Percentiles rank a stretch among this genome's conserved stretches.
Conservation (phyloP, 176 grass and related monocot species). For the Lolium rigidum region DNA sequence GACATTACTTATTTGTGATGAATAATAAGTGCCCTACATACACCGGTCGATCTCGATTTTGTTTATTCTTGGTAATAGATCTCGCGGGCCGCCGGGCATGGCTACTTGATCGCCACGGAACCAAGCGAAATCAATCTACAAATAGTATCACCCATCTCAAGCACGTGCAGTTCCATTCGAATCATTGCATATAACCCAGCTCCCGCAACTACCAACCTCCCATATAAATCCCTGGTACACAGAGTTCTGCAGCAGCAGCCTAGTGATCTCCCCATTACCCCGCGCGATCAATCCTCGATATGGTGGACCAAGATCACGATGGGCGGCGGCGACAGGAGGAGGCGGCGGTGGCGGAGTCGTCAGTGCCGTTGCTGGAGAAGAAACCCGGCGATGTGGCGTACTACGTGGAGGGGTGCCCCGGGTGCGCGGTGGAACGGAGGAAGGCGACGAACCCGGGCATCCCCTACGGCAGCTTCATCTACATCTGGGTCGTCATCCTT, state of each 20-base stretch:
- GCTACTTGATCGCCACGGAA: conserved; percentile 12
- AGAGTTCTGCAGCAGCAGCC: background rate
- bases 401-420: conserved; percentile 49
- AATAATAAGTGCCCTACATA: background rate
- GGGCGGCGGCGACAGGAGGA: background rate
- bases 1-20: too few relatives aligned
- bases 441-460: conserved; percentile 42
- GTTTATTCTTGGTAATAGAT: background rate
- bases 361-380: conserved; percentile 44
- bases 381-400: conserved; percentile 13
- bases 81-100: background rate
- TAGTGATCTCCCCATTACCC: background rate
- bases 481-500: conserved; percentile 60
- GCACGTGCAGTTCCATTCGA: background rate
- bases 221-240: background rate
- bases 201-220: background rate
- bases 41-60: background rate
- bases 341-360: background rate
- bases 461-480: conserved; percentile 55
- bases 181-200: background rate
- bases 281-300: background rate
- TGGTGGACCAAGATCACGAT: background rate
- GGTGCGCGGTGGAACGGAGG: conserved; percentile 47
- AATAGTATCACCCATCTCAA: background rate
- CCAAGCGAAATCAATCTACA: background rate